Evolutionary conservation across 805 yeast genomes (phyloP).

Genomic region (Zygosaccharomyces kombuchaensis): DNA sequence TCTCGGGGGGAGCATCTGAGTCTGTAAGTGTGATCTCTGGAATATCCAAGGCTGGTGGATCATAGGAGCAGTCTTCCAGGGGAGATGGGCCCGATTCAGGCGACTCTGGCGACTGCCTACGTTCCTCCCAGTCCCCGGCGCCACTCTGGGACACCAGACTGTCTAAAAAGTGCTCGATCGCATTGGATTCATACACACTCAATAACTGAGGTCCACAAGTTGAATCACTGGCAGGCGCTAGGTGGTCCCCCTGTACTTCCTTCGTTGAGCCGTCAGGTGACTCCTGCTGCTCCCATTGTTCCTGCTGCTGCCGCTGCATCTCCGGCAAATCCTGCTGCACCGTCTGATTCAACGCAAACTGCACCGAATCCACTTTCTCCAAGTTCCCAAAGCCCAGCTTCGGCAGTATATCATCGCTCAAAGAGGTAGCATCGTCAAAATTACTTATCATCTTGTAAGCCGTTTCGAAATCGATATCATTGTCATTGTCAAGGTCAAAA

Average conservation of each 20-base stretch:
- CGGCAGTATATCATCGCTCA: slow-evolving; percentile 8
- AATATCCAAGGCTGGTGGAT: slow-evolving; percentile 17
- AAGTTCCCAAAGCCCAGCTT: slow-evolving; percentile 8
- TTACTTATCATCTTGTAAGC: slow-evolving; percentile 32
- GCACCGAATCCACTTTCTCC: neutral
- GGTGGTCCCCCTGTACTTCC: neutral
- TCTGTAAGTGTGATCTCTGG: slow-evolving; percentile 28
- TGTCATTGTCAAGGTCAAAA: slow-evolving; percentile 29
- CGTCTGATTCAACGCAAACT: neutral
- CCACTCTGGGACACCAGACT: slow-evolving; percentile 18
- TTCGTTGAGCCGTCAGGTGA: neutral
- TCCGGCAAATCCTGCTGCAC: neutral
- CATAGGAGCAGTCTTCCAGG: slow-evolving; percentile 9
- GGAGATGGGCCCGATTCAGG: slow-evolving; percentile 1
- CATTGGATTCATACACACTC: slow-evolving; percentile 33
- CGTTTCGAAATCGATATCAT: slow-evolving; percentile 35
- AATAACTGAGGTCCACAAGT: slow-evolving; percentile 17
- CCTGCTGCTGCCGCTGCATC: neutral
- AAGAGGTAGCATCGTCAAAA: slow-evolving; percentile 16
- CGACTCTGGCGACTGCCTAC: neutral
- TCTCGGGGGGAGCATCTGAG: slow-evolving; percentile 21
- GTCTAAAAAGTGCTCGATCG: slow-evolving; percentile 33
- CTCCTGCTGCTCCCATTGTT: neutral
- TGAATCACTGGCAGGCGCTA: neutral
- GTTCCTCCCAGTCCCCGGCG: slow-evolving; percentile 4